Evolutionary conservation across 140 eudicot genomes (phyloP), one percentile per base, ranked within the genome.

Genomic region (Anethum foeniculum): DNA sequence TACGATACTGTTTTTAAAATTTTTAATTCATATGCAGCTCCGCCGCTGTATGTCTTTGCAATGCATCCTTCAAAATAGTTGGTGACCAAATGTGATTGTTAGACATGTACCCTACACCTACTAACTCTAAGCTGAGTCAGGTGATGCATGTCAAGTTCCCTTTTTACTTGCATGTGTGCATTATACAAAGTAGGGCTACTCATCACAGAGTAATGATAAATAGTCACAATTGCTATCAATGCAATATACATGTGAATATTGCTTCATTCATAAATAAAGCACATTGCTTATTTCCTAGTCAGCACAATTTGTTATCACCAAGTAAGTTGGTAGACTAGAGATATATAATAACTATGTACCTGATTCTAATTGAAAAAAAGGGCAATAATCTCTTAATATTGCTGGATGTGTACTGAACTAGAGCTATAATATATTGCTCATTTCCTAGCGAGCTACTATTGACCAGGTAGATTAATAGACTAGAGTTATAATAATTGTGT

Each of bases 331-430:
- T 71, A 71, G 13, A 34, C 49, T 71, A 34, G 77, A 32, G 77
- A 39, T 13, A 25, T 25, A n/a, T 25, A n/a, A 2, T 39, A 13
- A 67, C 7, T 34, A 32, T 39, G 5, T 82, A 92, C 98, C 99
- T 90, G 96, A 23, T 94, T 92, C 60, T 88, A 94, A 85, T 92
- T 92, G 64, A 90, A 92, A 71, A 94, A 32, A 83, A 10, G 92
- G 93, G 77, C 89, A 92, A 30, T 83, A 86, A 87, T 92, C 97
- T 81, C 89, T 85, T 89, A 71, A 16, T 13, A 87, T 86, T 30
- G 85, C 90, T n/a, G 85, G 75, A 87, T 10, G 34, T 62, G 10
- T 62, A 62, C 13, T 25, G 16, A 25, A 62, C 16, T 10, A 32
- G 11, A 32, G 39, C 23, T 30, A 5, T 30, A 67, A 30, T 32